Percentiles rank a stretch among this genome's conserved stretches.
phyloP scores from a whole-genome alignment of 2,329 filamentous ascomycete species.

The Monilinia fructigena region DNA sequence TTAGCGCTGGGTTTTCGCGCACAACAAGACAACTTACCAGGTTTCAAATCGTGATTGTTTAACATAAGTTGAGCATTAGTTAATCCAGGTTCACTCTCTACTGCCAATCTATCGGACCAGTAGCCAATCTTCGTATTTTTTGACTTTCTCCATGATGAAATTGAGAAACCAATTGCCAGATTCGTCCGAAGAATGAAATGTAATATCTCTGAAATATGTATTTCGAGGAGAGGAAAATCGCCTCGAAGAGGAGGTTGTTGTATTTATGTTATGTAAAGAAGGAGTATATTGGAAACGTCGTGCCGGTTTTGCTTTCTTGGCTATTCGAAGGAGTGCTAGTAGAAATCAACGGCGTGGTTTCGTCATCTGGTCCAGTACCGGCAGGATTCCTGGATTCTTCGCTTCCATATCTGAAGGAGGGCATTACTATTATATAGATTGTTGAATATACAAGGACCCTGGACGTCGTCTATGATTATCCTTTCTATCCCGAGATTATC shows the following conservation, averaged over 20 bases:
- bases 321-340: neutral
- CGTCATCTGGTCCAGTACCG: conserved; percentile 5
- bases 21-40: conserved; percentile 43
- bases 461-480: conserved; percentile 6
- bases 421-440: conserved; percentile 16
- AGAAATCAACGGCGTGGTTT: conserved; percentile 15
- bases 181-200: conserved; percentile 35
- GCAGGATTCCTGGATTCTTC: neutral
- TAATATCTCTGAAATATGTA: conserved; percentile 2
- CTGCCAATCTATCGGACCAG: conserved; percentile 60
- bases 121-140: conserved; percentile 32
- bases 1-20: conserved; percentile 26
- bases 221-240: neutral
- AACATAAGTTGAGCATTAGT: conserved; percentile 80
- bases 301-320: conserved; percentile 6
- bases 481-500: neutral
- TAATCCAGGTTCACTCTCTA: conserved; percentile 73
- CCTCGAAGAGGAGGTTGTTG: neutral
- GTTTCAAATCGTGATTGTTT: conserved; percentile 78
- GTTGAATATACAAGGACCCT: conserved; percentile 2
- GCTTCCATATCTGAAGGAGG: conserved; percentile 6
- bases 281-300: conserved; percentile 2
- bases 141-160: conserved; percentile 43
- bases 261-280: neutral
- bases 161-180: conserved; percentile 41